Percentiles rank a stretch among this genome's conserved stretches.
Evolutionary conservation across 164 flowering plant species (phyloP).

Genomic region (Macadamia tetraphylla): DNA sequence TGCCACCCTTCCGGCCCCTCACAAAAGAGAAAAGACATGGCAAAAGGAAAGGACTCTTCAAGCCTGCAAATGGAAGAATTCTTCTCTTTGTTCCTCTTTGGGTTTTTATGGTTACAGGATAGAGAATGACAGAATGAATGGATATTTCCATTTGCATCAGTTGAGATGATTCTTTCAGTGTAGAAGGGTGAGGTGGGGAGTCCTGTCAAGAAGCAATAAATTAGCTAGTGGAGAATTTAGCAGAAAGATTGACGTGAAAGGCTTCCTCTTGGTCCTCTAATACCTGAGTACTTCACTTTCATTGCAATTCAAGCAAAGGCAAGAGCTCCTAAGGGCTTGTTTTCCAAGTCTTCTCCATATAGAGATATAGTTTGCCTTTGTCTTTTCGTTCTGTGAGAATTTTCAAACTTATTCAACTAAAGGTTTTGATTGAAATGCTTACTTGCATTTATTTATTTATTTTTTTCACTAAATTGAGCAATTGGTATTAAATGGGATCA

Average conservation of each 20-base stretch:
- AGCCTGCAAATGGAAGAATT: not conserved
- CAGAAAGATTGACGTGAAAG: slow-evolving; percentile 54
- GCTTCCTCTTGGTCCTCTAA: slow-evolving; percentile 27
- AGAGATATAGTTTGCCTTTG: too few species aligned
- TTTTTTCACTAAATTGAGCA: too few species aligned
- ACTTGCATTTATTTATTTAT: not conserved
- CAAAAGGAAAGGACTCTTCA: not conserved
- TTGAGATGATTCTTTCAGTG: slow-evolving; percentile 52
- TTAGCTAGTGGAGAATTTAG: slow-evolving; percentile 4
- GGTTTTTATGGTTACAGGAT: slow-evolving; percentile 1
- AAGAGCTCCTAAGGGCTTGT: slow-evolving; percentile 26
- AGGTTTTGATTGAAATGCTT: not conserved
- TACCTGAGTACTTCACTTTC: slow-evolving; percentile 33
- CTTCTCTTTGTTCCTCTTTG: not conserved
- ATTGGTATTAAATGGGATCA: too few species aligned
- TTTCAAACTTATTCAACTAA: too few species aligned
- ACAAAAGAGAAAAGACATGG: too few species aligned
- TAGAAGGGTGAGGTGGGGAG: slow-evolving; percentile 42
- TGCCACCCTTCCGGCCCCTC: too few species aligned
- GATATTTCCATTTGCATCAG: slow-evolving; percentile 15
- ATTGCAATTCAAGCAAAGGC: slow-evolving; percentile 65
- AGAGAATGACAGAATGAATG: slow-evolving; percentile 6
- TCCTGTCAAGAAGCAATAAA: slow-evolving; percentile 15
- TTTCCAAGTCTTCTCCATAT: slow-evolving; percentile 21
- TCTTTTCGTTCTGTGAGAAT: too few species aligned